Conservation (phyloP, 805 yeast genomes). For the Starmerella apicola region DNA sequence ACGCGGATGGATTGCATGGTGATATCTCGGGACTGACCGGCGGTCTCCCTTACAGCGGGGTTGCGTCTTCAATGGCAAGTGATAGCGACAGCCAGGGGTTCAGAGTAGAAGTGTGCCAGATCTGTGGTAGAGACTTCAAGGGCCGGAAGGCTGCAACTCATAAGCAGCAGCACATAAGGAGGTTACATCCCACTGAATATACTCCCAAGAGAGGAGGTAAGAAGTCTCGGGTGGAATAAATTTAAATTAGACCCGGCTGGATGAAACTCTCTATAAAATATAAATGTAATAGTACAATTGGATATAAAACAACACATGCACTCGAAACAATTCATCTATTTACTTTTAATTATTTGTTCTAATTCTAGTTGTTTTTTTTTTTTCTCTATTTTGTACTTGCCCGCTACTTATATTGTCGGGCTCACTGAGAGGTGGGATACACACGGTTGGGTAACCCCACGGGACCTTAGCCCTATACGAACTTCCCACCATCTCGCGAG, state of each 20-base stretch:
- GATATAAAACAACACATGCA: background rate
- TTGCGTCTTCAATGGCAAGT: no score
- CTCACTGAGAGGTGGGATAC: no score
- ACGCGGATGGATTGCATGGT: no score
- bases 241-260: no score
- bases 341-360: background rate
- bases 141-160: conserved; percentile 39
- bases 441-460: no score
- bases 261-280: background rate
- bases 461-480: no score
- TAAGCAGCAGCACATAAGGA: conserved; percentile 37
- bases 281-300: background rate
- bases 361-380: background rate
- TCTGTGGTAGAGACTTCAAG: conserved; percentile 34
- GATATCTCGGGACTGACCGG: no score
- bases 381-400: no score
- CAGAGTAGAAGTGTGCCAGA: conserved; percentile 31
- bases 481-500: no score
- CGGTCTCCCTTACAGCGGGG: no score
- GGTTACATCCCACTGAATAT: conserved; percentile 36
- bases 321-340: background rate
- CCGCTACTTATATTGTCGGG: no score
- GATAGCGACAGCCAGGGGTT: no score
- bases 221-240: conserved; percentile 19
- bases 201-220: conserved; percentile 37